Evolutionary conservation across 495 filamentous ascomycete species (phyloP), one percentile per base, ranked within the genome.

Genomic region (Penicillium ochrochloron): DNA sequence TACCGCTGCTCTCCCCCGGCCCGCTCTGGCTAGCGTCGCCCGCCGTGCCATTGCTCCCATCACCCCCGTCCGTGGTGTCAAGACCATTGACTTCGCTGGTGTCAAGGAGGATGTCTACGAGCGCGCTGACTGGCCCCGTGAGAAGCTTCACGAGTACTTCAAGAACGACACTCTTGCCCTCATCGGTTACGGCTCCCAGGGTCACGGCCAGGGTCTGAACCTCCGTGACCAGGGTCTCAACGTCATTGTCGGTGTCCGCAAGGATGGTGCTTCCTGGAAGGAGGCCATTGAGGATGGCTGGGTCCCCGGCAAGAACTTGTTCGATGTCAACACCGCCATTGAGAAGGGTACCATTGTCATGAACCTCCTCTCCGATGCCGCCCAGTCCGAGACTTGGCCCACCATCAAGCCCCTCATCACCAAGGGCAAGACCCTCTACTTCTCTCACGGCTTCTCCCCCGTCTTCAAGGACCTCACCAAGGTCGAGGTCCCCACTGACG

Each of bases 341-440:
- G 83, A 87, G 73, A 91, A 87, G 81, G 92, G 94, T 79, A 94
- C 93, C 77, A 91, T 98, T 79, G 75, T 99, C 86, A 99, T 99
- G 95, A 99, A 99, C 86, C 85, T 99, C 61, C 92, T 99, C 79
- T 91, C 87, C 76, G 95, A 99, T 79, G 95, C 95, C 72, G 95
- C 95, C 69, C 95, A 99, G 86, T 90, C 85, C 79, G 94, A 97
- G 88, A 99, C 95, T 61, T 99, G 95, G 95, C 95, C 96, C 67
- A 81, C 87, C 59, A 95, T 99, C 83, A 98, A 97, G 89, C 96
- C 95, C 74, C 89, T 95, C 77, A 83, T 99, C 75, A 96, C 91
- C 83, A 96, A 97, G 90, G 96, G 91, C 83, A 99, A 98, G 93
- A 99, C 95, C 52, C 90, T 99, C 73, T 99, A 99, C 89, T 99